Conservation (phyloP, 441 rosid species). For the Pelargonium hybrid region DNA sequence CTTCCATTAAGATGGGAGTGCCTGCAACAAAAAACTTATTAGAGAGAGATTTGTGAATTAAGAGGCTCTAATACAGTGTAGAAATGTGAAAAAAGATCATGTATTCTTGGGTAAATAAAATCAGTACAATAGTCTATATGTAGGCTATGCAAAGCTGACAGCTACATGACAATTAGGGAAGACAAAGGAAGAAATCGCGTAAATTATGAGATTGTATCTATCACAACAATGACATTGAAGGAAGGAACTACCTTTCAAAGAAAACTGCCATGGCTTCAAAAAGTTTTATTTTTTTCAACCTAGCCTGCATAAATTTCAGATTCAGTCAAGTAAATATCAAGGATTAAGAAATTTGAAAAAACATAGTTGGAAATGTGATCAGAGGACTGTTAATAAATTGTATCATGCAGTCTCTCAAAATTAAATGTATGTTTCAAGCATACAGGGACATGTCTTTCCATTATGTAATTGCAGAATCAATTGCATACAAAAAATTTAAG, state of each 20-base stretch:
- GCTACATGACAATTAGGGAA: too few relatives aligned
- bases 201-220: too few relatives aligned
- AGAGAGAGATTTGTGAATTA: too few relatives aligned
- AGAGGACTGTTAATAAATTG: not conserved
- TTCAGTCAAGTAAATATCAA: not conserved
- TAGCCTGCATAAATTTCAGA: constrained; percentile 49
- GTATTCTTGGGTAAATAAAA: too few relatives aligned
- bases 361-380: not conserved
- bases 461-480: not conserved
- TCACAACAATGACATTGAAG: not conserved
- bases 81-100: too few relatives aligned
- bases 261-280: constrained; percentile 81
- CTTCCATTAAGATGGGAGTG: too few relatives aligned
- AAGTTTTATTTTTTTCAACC: constrained; percentile 61
- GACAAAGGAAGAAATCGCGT: too few relatives aligned
- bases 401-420: not conserved
- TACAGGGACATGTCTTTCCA: not conserved
- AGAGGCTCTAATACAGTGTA: too few relatives aligned
- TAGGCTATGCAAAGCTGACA: too few relatives aligned
- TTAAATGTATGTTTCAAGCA: not conserved
- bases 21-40: too few relatives aligned
- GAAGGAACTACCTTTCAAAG: constrained; percentile 60
- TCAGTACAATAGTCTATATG: too few relatives aligned
- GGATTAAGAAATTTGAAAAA: not conserved
- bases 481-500: constrained; percentile 10